Conservation (phyloP, 78 protist species). For the Creolimax fragrantissima region DNA sequence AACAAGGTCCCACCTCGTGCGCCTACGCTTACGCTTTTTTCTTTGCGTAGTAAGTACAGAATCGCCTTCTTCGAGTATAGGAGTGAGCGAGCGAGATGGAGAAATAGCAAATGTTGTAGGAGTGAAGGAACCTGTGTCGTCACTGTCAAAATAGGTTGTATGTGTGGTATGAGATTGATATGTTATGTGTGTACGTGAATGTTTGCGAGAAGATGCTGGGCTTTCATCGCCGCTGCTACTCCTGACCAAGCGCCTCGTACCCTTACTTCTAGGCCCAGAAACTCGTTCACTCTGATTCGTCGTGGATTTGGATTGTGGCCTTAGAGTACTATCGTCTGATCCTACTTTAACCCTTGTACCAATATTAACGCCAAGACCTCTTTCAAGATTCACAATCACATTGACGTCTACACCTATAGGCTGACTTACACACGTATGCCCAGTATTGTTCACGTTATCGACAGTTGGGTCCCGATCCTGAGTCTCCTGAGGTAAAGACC, state of each 20-base stretch:
- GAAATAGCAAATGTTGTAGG: not conserved
- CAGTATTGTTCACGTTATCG: not conserved
- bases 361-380: not conserved
- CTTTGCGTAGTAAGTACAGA: not conserved
- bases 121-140: not conserved
- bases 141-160: not conserved
- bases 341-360: not conserved
- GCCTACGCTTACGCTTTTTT: not conserved
- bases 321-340: not conserved
- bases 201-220: not conserved
- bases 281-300: too few relatives aligned
- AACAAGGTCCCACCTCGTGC: not conserved
- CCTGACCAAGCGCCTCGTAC: not conserved
- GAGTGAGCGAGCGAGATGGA: not conserved
- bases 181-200: not conserved
- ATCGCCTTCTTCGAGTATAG: not conserved
- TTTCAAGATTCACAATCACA: not conserved
- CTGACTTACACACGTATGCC: not conserved
- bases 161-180: not conserved
- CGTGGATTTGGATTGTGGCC: too few relatives aligned
- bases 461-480: too few relatives aligned
- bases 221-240: not conserved
- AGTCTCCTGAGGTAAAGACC: not conserved
- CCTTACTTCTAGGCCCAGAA: too few relatives aligned
- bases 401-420: not conserved